These are phyloP conservation scores for Stachybotrys chlorohalonatus DNA, from an alignment of 2,329 filamentous ascomycete species.

Conservation along the genomic window DNA sequence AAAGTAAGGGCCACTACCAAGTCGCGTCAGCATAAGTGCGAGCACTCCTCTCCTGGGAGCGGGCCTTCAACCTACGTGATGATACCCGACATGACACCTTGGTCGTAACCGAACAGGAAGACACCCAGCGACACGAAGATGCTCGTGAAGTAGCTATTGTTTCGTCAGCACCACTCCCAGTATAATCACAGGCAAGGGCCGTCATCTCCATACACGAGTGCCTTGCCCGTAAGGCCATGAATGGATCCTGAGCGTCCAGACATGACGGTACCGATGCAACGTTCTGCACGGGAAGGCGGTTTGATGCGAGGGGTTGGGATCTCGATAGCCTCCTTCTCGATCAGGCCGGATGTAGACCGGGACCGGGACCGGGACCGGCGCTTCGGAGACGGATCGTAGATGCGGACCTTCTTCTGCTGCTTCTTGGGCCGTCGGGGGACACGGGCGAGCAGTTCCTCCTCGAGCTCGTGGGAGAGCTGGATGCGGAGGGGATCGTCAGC, in stretches of 20 bases:
- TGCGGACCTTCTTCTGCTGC: constrained; percentile 57
- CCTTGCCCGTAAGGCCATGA: constrained; percentile 91
- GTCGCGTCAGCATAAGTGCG: constrained; percentile 10
- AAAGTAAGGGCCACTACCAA: constrained; percentile 71
- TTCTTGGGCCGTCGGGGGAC: constrained; percentile 35
- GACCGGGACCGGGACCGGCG: constrained; percentile 26
- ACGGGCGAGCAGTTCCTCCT: constrained; percentile 50
- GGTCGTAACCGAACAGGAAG: constrained; percentile 84
- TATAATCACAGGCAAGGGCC: not conserved
- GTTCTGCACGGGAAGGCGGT: constrained; percentile 57
- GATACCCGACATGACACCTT: constrained; percentile 77
- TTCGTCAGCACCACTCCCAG: constrained; percentile 8
- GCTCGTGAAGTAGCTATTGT: constrained; percentile 79
- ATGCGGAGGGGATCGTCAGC: constrained; percentile 72
- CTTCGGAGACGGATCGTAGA: constrained; percentile 40
- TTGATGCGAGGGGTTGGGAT: constrained; percentile 62
- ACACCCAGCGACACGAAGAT: constrained; percentile 82
- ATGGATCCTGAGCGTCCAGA: constrained; percentile 66
- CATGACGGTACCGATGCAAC: constrained; percentile 76
- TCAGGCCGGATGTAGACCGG: constrained; percentile 28
- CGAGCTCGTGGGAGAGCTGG: constrained; percentile 56
- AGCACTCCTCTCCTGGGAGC: too few species aligned
- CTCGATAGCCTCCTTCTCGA: constrained; percentile 70
- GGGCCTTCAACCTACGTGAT: constrained; percentile 40
- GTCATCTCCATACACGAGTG: constrained; percentile 60